Evolutionary conservation across 2,329 filamentous ascomycete genomes (phyloP), one percentile per base, ranked within the genome.

Genomic region (Aspergillus calidoustus): DNA sequence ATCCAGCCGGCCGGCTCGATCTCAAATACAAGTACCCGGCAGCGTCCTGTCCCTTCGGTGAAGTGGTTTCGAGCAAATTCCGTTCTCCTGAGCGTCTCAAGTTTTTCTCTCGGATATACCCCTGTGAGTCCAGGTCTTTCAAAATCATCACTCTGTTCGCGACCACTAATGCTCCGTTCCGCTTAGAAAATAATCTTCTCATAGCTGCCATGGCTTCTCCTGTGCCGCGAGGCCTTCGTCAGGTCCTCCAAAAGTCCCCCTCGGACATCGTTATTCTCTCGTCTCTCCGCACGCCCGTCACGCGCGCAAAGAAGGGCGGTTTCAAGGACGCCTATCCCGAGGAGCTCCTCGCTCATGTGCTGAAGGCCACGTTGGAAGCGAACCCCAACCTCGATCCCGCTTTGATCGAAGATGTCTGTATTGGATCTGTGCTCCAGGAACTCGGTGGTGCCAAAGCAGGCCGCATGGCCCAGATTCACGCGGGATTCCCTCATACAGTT

Each of bases 241-340:
- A 89, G 72, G 87, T 97, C 69, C 87, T 97, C 63, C 80, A 88
- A 71, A 96, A 95, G 78, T 81, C 88, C 25, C 90, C 92, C 46
- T 86, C 88, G 66, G 93, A 97, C 80, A 86, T 92, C 47, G 92
- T 97, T 70, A 90, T 97, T 74, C 88, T 97, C 70, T 96, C 93
- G 22, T 88, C 93, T n/a, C 85, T 97, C 46, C 91, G 93, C 69
- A 97, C 93, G 7, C 91, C 93, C 46, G 85, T 97, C 66, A 94
- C 91, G 63, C 88, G 92, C 66, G 87, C 92, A 46, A 90, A 92
- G 82, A 92, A 92, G 73, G 93, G 93, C 72, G 85, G 86, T 19
- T 87, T 97, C 72, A 91, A 92, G 77, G 91, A 96, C 75, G 89
- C 93, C 53, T 93, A 94, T 80, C 93, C 95, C 17, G 93, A 97